Base-by-base conservation (phyloP, 1,139 yeast genomes). In the Yamadazyma blattariae region DNA sequence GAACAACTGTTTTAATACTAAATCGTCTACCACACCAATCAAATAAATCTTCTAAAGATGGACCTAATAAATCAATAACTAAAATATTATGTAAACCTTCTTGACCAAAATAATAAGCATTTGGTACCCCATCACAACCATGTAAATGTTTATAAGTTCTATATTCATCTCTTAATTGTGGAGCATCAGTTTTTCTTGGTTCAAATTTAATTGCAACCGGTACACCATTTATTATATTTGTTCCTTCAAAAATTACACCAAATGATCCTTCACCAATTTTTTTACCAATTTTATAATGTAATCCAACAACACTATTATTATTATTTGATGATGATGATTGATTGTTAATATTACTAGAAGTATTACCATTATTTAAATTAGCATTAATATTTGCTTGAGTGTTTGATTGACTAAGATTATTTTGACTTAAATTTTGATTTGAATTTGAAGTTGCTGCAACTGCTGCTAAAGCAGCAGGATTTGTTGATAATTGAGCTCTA, bases 1-100 rank as follows among this genome's bases (percentile, higher is more conserved):
- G 86, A 35, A 85, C 92, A 8, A 88, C 94, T 1, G 97, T 90
- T 63, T 90, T 89, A 41, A 85, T 78, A 36, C 83, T 72, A 59
- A 92, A 92, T 51, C 82, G 77, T 44, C 98, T 77, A 24, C 96
- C 96, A 66, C 98, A 92, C 97, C 97, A 90, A 61, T 92, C 97
- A 61, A 92, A 92, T 56, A 92, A 71, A 64, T 92, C 98, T 60
- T 92, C 98, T 44, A 92, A 70, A 2, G 96, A 86, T 2, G 98
- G 98, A 13, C 98, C 98, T 47, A 92, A 74, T 42, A 92, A 73
- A 59, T 92, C 97, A 52, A 92, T 89, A 29, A 92, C 95, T 47
- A 92, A 72, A 38, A 92, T 88, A 62, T 89, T 89, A 63, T 92
- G 97, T 51, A 89, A 77, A 15, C 98, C 97, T 61, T 92, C 98